A percentile compares a stretch with the other conserved stretches of the same genome.
Conservation (phyloP, 2,329 filamentous ascomycete species). For the Pseudocercospora eumusae region DNA sequence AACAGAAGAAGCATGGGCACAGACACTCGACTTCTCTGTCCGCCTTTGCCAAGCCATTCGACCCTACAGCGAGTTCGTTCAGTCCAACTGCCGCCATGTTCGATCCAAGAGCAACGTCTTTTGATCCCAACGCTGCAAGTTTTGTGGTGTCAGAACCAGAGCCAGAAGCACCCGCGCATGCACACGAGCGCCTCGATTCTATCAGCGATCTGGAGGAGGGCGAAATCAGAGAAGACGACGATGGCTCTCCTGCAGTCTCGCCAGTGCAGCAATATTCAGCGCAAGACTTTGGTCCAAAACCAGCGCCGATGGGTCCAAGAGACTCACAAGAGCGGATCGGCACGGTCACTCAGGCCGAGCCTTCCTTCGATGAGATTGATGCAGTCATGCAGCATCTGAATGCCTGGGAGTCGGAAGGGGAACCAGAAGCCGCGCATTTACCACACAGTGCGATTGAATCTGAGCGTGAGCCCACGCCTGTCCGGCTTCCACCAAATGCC, state of each 20-base stretch:
- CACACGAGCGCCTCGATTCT: conserved; percentile 29
- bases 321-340: conserved; percentile 25
- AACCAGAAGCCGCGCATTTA: conserved; percentile 45
- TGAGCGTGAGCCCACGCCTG: conserved; percentile 51
- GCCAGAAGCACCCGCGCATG: conserved; percentile 2
- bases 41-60: conserved; percentile 70
- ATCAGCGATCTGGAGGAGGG: conserved; percentile 40
- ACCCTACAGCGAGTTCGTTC: conserved; percentile 37
- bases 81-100: conserved; percentile 7
- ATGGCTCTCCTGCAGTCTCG: conserved; percentile 20
- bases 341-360: conserved; percentile 36
- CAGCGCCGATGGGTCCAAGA: not conserved
- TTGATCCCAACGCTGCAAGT: not conserved
- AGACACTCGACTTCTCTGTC: conserved; percentile 59
- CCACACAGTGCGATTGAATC: conserved; percentile 63
- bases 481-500: conserved; percentile 25
- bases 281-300: conserved; percentile 12
- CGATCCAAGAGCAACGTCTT: not conserved
- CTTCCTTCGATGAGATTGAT: conserved; percentile 81
- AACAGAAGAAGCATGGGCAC: conserved; percentile 23
- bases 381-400: conserved; percentile 87
- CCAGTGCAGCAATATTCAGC: conserved; percentile 21
- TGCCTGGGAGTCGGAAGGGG: conserved; percentile 64
- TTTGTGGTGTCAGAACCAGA: conserved; percentile 3
- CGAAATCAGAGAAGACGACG: conserved; percentile 36